A percentile compares a stretch with the other conserved stretches of the same genome.
Evolutionary conservation across 2,329 filamentous ascomycete genomes (phyloP).

Genomic region (Talaromyces sp.): DNA sequence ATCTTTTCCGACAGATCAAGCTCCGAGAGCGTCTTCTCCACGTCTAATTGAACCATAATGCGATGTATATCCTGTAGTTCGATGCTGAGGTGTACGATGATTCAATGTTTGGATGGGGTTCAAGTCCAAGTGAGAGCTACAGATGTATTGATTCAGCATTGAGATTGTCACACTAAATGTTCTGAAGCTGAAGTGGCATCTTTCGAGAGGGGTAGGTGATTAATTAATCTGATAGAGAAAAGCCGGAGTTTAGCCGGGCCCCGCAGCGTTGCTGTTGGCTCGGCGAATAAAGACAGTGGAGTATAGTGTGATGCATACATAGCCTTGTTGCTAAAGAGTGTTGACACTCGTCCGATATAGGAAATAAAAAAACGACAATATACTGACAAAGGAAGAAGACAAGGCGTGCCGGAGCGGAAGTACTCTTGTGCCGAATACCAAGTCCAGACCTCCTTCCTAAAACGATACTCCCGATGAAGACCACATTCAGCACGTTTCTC

Average conservation of each 20-base stretch:
- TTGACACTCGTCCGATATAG: no score
- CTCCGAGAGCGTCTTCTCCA: conserved; percentile 46
- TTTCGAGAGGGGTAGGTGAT: conserved; percentile 13
- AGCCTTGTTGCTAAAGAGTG: no score
- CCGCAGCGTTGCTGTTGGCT: not conserved
- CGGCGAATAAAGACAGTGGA: no score
- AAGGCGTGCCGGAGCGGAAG: no score
- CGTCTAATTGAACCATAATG: conserved; percentile 28
- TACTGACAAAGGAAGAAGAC: no score
- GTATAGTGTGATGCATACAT: no score
- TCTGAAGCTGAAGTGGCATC: not conserved
- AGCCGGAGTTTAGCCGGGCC: conserved; percentile 5
- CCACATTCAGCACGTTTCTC: no score
- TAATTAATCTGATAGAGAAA: conserved; percentile 14
- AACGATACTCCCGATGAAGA: no score
- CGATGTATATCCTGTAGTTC: not conserved
- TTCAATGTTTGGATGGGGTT: not conserved
- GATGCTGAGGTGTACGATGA: not conserved
- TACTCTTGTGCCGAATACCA: no score
- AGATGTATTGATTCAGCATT: not conserved
- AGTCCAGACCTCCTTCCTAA: no score
- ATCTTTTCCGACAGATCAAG: conserved; percentile 57
- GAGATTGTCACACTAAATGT: not conserved
- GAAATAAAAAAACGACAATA: no score
- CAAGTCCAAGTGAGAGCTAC: not conserved